Conservation (phyloP, 331 rosid genomes). For the Saraca asoca region DNA sequence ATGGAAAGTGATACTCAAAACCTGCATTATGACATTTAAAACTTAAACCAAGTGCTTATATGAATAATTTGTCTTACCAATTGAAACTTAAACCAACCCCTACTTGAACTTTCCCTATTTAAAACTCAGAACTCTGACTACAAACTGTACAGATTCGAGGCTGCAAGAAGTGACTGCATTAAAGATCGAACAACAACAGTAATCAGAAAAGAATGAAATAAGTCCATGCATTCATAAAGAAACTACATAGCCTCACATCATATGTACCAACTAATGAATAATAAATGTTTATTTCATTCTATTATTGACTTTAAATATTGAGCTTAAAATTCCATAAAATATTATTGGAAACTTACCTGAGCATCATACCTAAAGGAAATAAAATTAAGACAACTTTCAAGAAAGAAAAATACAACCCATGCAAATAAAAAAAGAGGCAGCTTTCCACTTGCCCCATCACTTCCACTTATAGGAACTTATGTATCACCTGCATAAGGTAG, state of each 20-base stretch:
- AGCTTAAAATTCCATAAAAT: not conserved
- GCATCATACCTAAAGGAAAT: slow-evolving; percentile 98
- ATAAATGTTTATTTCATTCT: slow-evolving; percentile 17
- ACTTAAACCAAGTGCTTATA: too few relatives aligned
- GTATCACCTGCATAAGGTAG: too few relatives aligned
- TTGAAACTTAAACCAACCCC: too few relatives aligned
- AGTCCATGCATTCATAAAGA: slow-evolving; percentile 22
- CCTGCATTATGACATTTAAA: too few relatives aligned
- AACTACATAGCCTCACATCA: not conserved
- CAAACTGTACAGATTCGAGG: slow-evolving; percentile 97
- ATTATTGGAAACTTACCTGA: slow-evolving; percentile 62
- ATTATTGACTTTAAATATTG: slow-evolving; percentile 7
- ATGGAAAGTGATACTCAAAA: too few relatives aligned
- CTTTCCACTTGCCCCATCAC: slow-evolving; percentile 71
- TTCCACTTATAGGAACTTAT: slow-evolving; percentile 61
- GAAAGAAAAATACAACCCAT: slow-evolving; percentile 82
- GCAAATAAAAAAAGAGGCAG: slow-evolving; percentile 44
- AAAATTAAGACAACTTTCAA: slow-evolving; percentile 91
- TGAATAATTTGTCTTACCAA: too few relatives aligned
- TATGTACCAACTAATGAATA: slow-evolving; percentile 17
- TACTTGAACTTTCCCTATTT: too few relatives aligned
- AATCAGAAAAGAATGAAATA: slow-evolving; percentile 31
- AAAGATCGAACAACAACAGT: slow-evolving; percentile 19
- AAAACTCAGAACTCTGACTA: too few relatives aligned
- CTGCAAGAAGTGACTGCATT: slow-evolving; percentile 96